A percentile compares a stretch with the other conserved stretches of the same genome.
Evolutionary conservation across 116 monocot species (phyloP).

Genomic region (Cymodocea nodosa): DNA sequence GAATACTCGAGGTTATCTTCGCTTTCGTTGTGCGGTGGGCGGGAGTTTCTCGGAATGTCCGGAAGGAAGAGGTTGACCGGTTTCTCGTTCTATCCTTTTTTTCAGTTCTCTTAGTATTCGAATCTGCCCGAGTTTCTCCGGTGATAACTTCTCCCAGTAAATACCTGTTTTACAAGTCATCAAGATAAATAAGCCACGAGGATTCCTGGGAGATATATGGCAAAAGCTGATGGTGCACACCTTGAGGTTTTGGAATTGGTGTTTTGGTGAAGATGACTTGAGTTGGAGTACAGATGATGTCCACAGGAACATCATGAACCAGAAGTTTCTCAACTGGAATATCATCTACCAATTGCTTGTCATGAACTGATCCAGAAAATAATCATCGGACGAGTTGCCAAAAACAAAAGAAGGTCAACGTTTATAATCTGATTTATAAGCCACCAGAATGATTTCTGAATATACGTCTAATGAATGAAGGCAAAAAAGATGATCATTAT

Average conservation of each 20-base stretch:
- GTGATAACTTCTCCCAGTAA: constrained; percentile 95
- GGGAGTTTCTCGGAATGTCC: constrained; percentile 85
- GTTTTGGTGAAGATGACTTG: constrained; percentile 83
- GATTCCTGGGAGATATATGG: not conserved
- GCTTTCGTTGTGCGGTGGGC: constrained; percentile 52
- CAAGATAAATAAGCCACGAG: not conserved
- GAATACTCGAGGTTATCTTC: not conserved
- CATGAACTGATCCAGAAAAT: constrained; percentile 41
- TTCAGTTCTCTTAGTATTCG: constrained; percentile 75
- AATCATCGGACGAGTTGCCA: not conserved
- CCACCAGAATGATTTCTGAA: too few species aligned
- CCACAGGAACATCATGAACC: constrained; percentile 86
- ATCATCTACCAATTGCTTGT: constrained; percentile 81
- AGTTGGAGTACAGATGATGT: constrained; percentile 90
- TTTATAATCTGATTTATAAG: too few species aligned
- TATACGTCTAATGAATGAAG: too few species aligned
- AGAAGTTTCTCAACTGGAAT: constrained; percentile 78
- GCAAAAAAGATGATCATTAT: too few species aligned
- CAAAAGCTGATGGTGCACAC: constrained; percentile 9
- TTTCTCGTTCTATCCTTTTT: constrained; percentile 53
- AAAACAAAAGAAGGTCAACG: not conserved
- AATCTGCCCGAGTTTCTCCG: constrained; percentile 79
- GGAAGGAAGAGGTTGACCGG: constrained; percentile 53
- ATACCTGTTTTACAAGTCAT: constrained; percentile 33
- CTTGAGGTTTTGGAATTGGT: constrained; percentile 86